phyloP scores from a whole-genome alignment of 1,139 yeast genomes.

The Saccharomyces hybrid region DNA sequence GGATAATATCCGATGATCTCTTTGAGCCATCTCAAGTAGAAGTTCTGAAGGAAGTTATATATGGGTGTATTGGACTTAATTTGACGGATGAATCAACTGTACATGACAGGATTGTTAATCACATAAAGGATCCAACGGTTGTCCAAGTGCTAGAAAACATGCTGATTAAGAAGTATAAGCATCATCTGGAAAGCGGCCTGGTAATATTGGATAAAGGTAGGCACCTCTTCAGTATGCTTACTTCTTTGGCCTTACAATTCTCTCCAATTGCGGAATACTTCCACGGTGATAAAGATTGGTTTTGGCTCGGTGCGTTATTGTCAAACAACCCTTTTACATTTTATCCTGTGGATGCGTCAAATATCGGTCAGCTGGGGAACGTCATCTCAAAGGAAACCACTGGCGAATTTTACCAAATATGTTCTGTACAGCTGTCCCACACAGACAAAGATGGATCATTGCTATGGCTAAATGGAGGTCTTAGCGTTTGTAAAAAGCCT shows the following conservation, averaged over 20 bases:
- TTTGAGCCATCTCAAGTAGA: background rate
- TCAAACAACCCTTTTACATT: conserved; percentile 5
- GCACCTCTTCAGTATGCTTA: conserved; percentile 40
- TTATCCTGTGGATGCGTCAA: conserved; percentile 6
- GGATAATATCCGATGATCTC: conserved; percentile 22
- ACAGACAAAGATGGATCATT: conserved; percentile 2
- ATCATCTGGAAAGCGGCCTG: conserved; percentile 50
- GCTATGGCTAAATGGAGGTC: conserved; percentile 10
- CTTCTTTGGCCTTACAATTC: conserved; percentile 36
- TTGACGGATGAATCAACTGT: background rate
- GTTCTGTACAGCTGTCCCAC: conserved; percentile 8
- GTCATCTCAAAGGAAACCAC: background rate
- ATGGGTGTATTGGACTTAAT: background rate
- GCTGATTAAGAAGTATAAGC: conserved; percentile 25
- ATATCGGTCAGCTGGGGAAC: conserved; percentile 3
- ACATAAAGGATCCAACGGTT: background rate
- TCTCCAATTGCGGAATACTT: conserved; percentile 19
- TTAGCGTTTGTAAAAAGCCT: conserved; percentile 5
- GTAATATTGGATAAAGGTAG: conserved; percentile 39
- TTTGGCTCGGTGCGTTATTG: conserved; percentile 42
- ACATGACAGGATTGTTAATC: background rate
- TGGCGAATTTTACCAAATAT: conserved; percentile 5
- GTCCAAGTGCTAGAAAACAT: background rate
- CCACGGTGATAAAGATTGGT: conserved; percentile 53
- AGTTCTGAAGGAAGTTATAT: background rate